A percentile compares a stretch with the other conserved stretches of the same genome.
phyloP scores from a whole-genome alignment of 768 basidiomycete species.

The Mycena pura region DNA sequence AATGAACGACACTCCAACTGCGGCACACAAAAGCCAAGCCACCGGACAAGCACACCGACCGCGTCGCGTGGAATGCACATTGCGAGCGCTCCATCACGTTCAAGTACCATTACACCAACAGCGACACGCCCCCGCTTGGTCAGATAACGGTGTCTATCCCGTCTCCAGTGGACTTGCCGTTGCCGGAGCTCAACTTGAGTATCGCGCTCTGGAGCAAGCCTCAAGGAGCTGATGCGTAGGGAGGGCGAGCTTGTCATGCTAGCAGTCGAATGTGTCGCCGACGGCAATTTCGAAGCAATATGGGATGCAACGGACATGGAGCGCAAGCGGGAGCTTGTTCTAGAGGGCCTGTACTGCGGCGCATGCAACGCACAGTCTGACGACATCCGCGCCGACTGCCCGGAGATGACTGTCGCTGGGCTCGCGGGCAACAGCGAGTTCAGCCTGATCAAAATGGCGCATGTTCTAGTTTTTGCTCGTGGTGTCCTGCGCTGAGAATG shows the following conservation, averaged over 20 bases:
- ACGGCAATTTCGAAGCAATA: background rate
- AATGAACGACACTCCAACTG: no score
- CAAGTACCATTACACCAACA: no score
- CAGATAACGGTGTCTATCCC: no score
- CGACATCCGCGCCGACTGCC: conserved; percentile 8
- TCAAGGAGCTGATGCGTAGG: background rate
- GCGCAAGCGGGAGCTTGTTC: background rate
- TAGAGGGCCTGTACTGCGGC: conserved; percentile 15
- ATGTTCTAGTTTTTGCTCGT: background rate
- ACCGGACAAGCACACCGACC: no score
- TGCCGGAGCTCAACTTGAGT: background rate
- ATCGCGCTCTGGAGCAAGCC: background rate
- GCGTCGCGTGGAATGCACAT: no score
- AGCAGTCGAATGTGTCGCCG: background rate
- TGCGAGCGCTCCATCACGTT: no score
- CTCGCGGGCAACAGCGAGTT: conserved; percentile 12
- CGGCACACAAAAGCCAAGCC: no score
- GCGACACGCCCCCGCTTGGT: no score
- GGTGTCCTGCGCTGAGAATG: background rate
- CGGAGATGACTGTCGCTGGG: conserved; percentile 13
- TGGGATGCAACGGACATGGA: background rate
- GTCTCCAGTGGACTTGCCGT: no score
- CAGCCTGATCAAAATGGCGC: conserved; percentile 14
- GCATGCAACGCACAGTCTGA: conserved; percentile 2
- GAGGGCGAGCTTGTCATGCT: background rate